phyloP scores from a whole-genome alignment of 257 asterid genomes.

The Nicotiana knightiana region DNA sequence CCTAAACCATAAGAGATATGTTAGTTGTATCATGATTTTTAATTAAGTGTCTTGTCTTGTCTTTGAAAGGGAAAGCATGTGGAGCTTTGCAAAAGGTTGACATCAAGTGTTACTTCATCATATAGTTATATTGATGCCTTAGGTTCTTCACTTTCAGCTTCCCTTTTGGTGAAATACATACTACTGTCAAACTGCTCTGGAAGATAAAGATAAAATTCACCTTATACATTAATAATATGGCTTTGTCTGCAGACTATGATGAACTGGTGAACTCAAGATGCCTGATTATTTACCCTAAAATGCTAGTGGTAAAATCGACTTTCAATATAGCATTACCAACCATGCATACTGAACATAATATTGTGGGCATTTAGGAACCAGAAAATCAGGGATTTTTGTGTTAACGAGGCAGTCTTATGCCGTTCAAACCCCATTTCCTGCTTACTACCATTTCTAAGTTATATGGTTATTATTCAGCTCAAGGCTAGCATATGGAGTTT shows the following conservation, averaged over 20 bases:
- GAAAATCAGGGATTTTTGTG: background rate
- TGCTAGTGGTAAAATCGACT: background rate
- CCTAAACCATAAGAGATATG: background rate
- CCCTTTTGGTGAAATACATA: background rate
- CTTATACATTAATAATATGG: background rate
- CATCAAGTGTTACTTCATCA: background rate
- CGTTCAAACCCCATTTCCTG: background rate
- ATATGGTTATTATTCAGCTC: background rate
- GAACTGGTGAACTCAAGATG: conserved; percentile 2
- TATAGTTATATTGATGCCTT: background rate
- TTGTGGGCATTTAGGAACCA: background rate
- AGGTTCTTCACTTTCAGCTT: background rate
- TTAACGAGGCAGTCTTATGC: background rate
- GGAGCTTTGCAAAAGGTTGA: background rate
- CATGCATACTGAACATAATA: background rate
- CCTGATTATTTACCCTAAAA: background rate
- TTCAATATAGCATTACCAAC: background rate
- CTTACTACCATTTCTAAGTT: background rate
- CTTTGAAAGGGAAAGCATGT: background rate
- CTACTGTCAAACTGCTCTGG: background rate
- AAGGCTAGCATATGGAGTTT: background rate
- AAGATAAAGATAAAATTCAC: background rate
- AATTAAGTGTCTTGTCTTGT: background rate
- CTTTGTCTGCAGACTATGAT: background rate
- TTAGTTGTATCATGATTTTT: background rate